Evolutionary conservation across 208 protist species (phyloP).

Genomic region (Crithidia expoeki): DNA sequence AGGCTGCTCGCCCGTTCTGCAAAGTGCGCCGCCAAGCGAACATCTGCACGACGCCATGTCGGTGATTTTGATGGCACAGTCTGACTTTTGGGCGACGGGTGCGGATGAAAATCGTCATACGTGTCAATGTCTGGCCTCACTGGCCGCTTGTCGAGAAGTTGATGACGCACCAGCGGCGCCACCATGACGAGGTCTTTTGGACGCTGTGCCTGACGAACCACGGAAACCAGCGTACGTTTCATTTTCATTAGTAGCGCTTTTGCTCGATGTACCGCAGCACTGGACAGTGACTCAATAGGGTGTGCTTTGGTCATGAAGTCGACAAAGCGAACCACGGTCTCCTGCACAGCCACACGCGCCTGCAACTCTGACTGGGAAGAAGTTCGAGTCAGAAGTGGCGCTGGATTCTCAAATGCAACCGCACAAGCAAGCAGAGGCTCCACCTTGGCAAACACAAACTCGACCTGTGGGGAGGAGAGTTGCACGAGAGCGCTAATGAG

Average conservation of each 20-base stretch:
- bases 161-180: constrained; percentile 21
- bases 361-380: not conserved
- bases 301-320: not conserved
- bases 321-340: constrained; percentile 8
- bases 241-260: constrained; percentile 1
- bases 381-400: not conserved
- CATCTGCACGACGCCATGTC: constrained; percentile 18
- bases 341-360: constrained; percentile 8
- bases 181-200: constrained; percentile 28
- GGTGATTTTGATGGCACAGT: not conserved
- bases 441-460: constrained; percentile 15
- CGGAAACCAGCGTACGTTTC: constrained; percentile 1
- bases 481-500: constrained; percentile 30
- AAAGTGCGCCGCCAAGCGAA: constrained; percentile 26
- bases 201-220: not conserved
- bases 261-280: not conserved
- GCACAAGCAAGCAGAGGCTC: constrained; percentile 13
- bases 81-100: not conserved
- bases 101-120: not conserved
- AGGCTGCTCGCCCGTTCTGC: constrained; percentile 6
- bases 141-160: constrained; percentile 1
- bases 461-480: constrained; percentile 24
- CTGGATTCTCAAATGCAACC: not conserved
- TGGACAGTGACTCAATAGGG: not conserved
- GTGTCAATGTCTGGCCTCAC: not conserved